phyloP scores from a whole-genome alignment of 169 alveolate genomes.

The Plasmodium adleri region DNA sequence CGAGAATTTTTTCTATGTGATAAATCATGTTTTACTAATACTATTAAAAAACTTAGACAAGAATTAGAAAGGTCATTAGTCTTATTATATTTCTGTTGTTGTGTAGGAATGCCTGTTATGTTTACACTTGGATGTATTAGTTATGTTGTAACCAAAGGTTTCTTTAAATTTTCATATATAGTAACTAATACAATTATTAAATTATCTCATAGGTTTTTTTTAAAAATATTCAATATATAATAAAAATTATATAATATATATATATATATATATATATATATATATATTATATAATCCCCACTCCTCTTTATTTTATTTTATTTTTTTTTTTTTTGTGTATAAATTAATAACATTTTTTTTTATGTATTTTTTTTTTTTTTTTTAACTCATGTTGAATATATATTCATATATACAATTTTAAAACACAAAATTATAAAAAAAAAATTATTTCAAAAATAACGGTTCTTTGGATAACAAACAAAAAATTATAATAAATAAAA shows the following conservation, averaged over 20 bases:
- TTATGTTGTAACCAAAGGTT: slow-evolving; percentile 61
- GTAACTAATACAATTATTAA: slow-evolving; percentile 27
- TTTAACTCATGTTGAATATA: too few relatives aligned
- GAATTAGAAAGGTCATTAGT: slow-evolving; percentile 42
- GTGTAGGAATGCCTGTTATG: slow-evolving; percentile 75
- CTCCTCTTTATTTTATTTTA: too few relatives aligned
- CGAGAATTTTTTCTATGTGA: slow-evolving; percentile 50
- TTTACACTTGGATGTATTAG: slow-evolving; percentile 65
- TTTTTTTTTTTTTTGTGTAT: too few relatives aligned
- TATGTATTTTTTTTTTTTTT: too few relatives aligned
- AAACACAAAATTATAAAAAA: too few relatives aligned
- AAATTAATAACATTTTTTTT: too few relatives aligned
- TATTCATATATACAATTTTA: too few relatives aligned
- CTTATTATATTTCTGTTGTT: slow-evolving; percentile 65
- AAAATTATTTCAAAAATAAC: too few relatives aligned
- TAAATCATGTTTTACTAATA: slow-evolving; percentile 62
- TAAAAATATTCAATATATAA: slow-evolving; percentile 24
- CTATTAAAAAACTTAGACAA: slow-evolving; percentile 60
- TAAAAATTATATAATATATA: neutral
- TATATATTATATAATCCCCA: too few relatives aligned
- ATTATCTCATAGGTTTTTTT: slow-evolving; percentile 40
- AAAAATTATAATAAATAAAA: too few relatives aligned
- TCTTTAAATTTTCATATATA: slow-evolving; percentile 67
- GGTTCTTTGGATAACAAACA: too few relatives aligned
- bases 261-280: too few relatives aligned